Evolutionary conservation across 2,329 filamentous ascomycete species (phyloP).

Genomic region (Aaosphaeria arxii): DNA sequence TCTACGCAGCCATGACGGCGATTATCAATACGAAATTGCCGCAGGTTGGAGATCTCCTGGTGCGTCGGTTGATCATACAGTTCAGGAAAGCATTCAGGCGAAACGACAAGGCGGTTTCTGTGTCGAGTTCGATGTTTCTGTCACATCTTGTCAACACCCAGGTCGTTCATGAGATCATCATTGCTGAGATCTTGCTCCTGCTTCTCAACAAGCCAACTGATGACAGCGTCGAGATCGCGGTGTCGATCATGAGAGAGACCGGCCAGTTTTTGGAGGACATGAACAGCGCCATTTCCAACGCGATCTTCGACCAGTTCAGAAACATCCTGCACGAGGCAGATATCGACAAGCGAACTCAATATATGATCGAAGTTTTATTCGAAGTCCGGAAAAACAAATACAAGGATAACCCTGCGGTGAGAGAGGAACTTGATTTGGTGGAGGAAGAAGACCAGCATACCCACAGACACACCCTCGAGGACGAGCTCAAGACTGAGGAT

Average conservation of each 20-base stretch:
- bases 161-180: constrained; percentile 89
- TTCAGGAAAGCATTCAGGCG: constrained; percentile 94
- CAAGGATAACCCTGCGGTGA: constrained; percentile 88
- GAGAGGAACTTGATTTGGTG: constrained; percentile 89
- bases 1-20: constrained; percentile 92
- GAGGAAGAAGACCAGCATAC: constrained; percentile 99
- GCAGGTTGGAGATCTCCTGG: constrained; percentile 85
- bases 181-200: constrained; percentile 88
- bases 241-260: constrained; percentile 87
- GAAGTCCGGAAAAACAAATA: constrained; percentile 95
- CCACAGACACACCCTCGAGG: constrained; percentile 77
- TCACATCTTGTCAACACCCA: constrained; percentile 96
- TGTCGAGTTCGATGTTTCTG: constrained; percentile 90
- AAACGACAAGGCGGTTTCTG: constrained; percentile 94
- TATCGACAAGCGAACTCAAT: constrained; percentile 97
- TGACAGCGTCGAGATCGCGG: constrained; percentile 95
- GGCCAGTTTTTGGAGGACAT: constrained; percentile 95
- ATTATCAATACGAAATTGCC: constrained; percentile 98
- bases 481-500: constrained; percentile 79
- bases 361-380: constrained; percentile 98
- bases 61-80: constrained; percentile 81
- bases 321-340: constrained; percentile 94
- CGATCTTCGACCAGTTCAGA: constrained; percentile 93
- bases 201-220: constrained; percentile 94
- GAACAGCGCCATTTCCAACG: constrained; percentile 81